phyloP scores from a whole-genome alignment of 495 filamentous ascomycete genomes.

The Penicillium dipodomyicola region DNA sequence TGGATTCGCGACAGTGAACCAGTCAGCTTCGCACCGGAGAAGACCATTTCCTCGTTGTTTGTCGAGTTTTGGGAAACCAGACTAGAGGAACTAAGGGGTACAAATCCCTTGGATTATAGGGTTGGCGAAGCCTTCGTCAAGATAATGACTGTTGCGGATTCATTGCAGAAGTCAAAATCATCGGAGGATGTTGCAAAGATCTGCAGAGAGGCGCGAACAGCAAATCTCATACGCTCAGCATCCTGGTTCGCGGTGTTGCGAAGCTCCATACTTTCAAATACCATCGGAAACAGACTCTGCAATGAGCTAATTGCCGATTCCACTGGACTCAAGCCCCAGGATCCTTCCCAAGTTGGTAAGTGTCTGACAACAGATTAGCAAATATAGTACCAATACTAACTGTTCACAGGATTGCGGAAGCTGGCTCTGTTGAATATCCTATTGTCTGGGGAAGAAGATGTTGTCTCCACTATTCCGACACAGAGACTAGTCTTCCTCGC shows the following conservation, averaged over 20 bases:
- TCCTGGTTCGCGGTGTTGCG: constrained; percentile 39
- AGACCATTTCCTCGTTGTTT: constrained; percentile 27
- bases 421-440: constrained; percentile 59
- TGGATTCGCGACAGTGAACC: constrained; percentile 39
- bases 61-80: constrained; percentile 38
- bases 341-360: constrained; percentile 42
- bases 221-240: constrained; percentile 43
- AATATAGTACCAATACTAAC: constrained; percentile 19
- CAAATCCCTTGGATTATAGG: constrained; percentile 37
- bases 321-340: constrained; percentile 49
- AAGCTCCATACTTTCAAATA: constrained; percentile 34
- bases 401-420: constrained; percentile 45
- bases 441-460: constrained; percentile 50
- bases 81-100: constrained; percentile 32
- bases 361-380: background rate
- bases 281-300: constrained; percentile 45
- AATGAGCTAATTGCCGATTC: constrained; percentile 61
- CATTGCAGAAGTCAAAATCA: constrained; percentile 26
- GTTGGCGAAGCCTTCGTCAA: constrained; percentile 45
- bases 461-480: constrained; percentile 60
- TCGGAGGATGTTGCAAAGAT: constrained; percentile 36
- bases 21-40: constrained; percentile 10
- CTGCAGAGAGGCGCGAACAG: constrained; percentile 36
- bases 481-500: constrained; percentile 80
- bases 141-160: constrained; percentile 33